Base-by-base conservation (phyloP, 805 yeast genomes). In the Ogataea ramenticola region DNA sequence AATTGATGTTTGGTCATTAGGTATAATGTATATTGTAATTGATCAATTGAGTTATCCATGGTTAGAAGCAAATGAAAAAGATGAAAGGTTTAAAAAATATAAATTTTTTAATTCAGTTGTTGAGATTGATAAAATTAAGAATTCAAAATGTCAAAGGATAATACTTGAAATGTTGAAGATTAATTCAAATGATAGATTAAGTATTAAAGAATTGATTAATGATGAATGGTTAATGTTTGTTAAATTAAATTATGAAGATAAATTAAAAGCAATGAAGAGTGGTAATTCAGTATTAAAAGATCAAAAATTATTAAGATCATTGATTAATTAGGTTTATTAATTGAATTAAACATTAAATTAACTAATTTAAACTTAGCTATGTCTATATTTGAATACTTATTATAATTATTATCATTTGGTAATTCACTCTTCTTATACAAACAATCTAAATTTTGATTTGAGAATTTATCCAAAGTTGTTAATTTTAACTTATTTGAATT, bases 1-100 rank as follows among this genome's bases (percentile, higher is more conserved):
- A 3, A 51, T 67, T 19, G 82, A 77, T 56, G 61, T 66, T 40
- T 77, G 82, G 82, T 63, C 78, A 3, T 51, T 77, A 36, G 80
- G 77, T 0, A 64, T 77, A 9, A 50, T 72, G 7, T 77, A 75
- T 50, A 70, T 74, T 49, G 70, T 71, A 40, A 52, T 77, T 20
- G 62, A 50, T 36, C 57, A 70, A 10, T 61, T 75, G 62, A 56
- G 66, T 10, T 66, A 64, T 36, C 80, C 81, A 2, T 77, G 82
- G 82, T 48, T 51, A 0, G 58, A 50, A 33, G 71, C 80, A 16
- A 57, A 56, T 29, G 41, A 52, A 5, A 34, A n/a, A 20, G 62
- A 61, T 36, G 61, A 57, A 7, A 50, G 49, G 16, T 60, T 43
- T 40, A 48, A 47, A 15, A 51, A 43, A 29, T 64, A 46, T 36